phyloP scores from a whole-genome alignment of 208 protist genomes.

The Phytomonas francai region DNA sequence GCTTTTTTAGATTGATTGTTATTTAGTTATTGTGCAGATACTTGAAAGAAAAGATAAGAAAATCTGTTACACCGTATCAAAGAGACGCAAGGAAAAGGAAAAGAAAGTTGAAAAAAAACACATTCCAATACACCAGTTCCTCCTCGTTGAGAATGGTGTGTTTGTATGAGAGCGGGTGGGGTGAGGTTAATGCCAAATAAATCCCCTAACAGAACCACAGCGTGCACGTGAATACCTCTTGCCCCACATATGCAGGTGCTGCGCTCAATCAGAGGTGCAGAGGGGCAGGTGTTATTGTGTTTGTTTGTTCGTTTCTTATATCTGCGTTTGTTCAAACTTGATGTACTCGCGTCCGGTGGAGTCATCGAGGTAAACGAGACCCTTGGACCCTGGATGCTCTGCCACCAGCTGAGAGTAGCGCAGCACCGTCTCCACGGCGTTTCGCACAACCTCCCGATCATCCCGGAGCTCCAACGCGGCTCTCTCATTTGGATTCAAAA shows the following conservation, averaged over 20 bases:
- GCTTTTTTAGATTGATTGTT: neutral
- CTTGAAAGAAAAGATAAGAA: neutral
- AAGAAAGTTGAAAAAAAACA: slow-evolving; percentile 3
- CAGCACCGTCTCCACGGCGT: slow-evolving; percentile 28
- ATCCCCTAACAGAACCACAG: no score
- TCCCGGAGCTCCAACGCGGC: slow-evolving; percentile 19
- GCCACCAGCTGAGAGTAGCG: slow-evolving; percentile 16
- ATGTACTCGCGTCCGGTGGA: slow-evolving; percentile 15
- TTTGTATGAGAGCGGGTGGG: no score
- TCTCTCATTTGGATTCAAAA: neutral
- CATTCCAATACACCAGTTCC: no score
- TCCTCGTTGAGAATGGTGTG: no score
- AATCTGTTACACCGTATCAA: slow-evolving; percentile 4
- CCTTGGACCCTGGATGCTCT: slow-evolving; percentile 17
- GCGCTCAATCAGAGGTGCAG: no score
- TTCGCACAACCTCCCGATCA: slow-evolving; percentile 19
- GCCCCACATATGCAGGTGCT: no score
- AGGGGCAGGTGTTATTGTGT: no score
- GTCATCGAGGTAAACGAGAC: slow-evolving; percentile 13
- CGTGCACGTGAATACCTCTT: no score
- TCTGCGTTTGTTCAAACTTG: slow-evolving; percentile 8
- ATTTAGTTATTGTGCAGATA: no score
- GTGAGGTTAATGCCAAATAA: no score
- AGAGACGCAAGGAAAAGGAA: slow-evolving; percentile 8
- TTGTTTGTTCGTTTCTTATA: neutral